Percentiles rank a stretch among this genome's conserved stretches.
Evolutionary conservation across 495 filamentous ascomycete species (phyloP).

Genomic region (Wilcoxina mikolae): DNA sequence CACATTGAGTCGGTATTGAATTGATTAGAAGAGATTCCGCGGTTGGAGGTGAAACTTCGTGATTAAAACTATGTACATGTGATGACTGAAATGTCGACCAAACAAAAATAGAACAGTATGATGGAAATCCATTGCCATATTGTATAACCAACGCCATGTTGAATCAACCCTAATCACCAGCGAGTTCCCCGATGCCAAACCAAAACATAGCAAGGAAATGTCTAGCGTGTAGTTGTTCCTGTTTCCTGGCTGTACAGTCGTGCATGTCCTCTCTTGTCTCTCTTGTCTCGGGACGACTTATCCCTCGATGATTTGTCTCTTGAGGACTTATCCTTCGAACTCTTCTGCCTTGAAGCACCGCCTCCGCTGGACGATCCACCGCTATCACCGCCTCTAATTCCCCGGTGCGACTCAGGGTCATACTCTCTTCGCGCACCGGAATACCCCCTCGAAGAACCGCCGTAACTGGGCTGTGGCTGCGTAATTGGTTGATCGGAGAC

Average conservation of each 20-base stretch:
- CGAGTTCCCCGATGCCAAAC: too few relatives aligned
- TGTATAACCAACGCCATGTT: too few relatives aligned
- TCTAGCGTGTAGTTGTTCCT: too few relatives aligned
- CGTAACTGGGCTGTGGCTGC: constrained; percentile 14
- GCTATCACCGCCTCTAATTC: neutral
- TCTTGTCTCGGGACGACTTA: neutral
- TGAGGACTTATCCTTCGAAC: neutral
- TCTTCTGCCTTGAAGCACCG: neutral
- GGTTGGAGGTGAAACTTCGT: too few relatives aligned
- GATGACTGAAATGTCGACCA: too few relatives aligned
- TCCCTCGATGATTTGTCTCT: neutral
- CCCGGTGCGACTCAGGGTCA: constrained; percentile 17
- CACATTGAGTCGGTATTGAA: too few relatives aligned
- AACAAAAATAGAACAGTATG: too few relatives aligned
- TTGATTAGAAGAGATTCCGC: too few relatives aligned
- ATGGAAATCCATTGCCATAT: too few relatives aligned
- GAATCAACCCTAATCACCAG: too few relatives aligned
- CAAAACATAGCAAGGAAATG: too few relatives aligned
- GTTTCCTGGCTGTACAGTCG: neutral
- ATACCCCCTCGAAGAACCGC: constrained; percentile 5
- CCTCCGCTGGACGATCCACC: neutral
- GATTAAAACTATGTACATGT: too few relatives aligned
- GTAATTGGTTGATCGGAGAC: constrained; percentile 10
- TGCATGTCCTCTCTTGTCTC: neutral
- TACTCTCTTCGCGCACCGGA: constrained; percentile 8